These are phyloP conservation scores for Geranomyces michiganensis DNA, from an alignment of 192 early-diverging fungal species.

Conservation along the genomic window DNA sequence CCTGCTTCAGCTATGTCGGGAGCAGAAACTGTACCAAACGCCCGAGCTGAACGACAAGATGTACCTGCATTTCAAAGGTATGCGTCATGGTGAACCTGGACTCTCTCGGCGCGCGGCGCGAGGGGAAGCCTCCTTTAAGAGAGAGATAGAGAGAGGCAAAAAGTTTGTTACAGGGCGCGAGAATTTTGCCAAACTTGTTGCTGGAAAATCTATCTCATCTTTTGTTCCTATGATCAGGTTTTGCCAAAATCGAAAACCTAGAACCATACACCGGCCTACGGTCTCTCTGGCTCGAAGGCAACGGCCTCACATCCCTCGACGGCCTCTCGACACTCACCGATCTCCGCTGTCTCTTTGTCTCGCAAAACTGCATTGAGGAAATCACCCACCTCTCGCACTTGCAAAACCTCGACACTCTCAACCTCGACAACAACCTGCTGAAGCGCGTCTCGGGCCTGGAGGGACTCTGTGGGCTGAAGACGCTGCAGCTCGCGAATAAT, in stretches of 20 bases:
- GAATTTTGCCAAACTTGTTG: not conserved
- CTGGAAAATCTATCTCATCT: not conserved
- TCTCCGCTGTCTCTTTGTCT: conserved; percentile 57
- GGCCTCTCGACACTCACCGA: conserved; percentile 44
- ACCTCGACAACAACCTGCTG: conserved; percentile 60
- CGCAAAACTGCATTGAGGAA: conserved; percentile 61
- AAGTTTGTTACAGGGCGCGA: too few relatives aligned
- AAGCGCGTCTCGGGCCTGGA: conserved; percentile 43
- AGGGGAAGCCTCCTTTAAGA: too few relatives aligned
- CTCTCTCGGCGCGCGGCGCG: too few relatives aligned
- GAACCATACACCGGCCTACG: conserved; percentile 55
- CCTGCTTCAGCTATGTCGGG: conserved; percentile 59
- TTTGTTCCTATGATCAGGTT: too few relatives aligned
- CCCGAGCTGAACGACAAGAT: conserved; percentile 64
- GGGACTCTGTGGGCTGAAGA: conserved; percentile 43
- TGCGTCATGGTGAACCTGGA: too few relatives aligned
- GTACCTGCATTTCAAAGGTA: conserved; percentile 70
- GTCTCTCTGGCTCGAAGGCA: conserved; percentile 66
- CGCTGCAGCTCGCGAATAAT: conserved; percentile 57
- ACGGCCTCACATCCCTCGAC: conserved; percentile 56
- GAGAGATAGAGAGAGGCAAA: too few relatives aligned
- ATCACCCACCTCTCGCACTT: conserved; percentile 50
- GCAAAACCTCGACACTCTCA: conserved; percentile 54
- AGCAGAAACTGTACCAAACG: conserved; percentile 63
- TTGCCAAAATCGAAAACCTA: conserved; percentile 62